These are phyloP conservation scores for Kurtzmaniella quercitrusa DNA, from an alignment of 1,139 yeast genomes.

Conservation along the genomic window DNA sequence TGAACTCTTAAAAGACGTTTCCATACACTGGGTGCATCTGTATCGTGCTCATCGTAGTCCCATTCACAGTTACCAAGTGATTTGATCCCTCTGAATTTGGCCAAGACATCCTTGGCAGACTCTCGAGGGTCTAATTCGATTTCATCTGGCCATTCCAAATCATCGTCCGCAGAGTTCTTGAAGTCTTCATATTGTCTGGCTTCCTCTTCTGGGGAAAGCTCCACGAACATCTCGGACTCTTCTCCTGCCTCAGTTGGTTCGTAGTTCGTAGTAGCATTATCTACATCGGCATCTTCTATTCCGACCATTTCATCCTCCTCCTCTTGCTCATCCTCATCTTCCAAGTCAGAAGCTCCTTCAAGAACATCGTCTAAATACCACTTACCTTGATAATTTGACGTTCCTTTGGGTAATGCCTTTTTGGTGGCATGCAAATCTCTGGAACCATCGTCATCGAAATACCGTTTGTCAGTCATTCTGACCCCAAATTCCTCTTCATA, in stretches of 20 bases:
- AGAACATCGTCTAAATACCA: conserved; percentile 72
- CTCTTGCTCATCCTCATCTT: conserved; percentile 37
- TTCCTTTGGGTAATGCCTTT: conserved; percentile 70
- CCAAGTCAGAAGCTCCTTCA: conserved; percentile 48
- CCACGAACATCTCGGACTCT: conserved; percentile 62
- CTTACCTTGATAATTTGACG: conserved; percentile 90
- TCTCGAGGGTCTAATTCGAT: conserved; percentile 75
- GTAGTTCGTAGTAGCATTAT: conserved; percentile 31
- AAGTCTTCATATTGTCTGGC: conserved; percentile 67
- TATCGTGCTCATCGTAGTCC: conserved; percentile 83
- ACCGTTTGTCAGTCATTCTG: conserved; percentile 67
- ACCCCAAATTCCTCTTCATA: conserved; percentile 53
- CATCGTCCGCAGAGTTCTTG: conserved; percentile 72
- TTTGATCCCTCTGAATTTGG: conserved; percentile 82
- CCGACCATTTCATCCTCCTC: conserved; percentile 27
- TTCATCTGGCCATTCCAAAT: conserved; percentile 94
- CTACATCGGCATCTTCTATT: conserved; percentile 33
- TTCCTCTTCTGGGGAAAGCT: conserved; percentile 79
- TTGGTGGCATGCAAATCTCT: conserved; percentile 25
- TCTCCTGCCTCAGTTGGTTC: conserved; percentile 47
- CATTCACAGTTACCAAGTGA: conserved; percentile 76
- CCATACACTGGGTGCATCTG: conserved; percentile 78
- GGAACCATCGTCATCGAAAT: conserved; percentile 45
- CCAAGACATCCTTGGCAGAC: conserved; percentile 69
- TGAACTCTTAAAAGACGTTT: conserved; percentile 65